Percentiles rank a stretch among this genome's conserved stretches.
These are phyloP conservation scores for Aurifilum marmelostoma DNA, from an alignment of 2,329 filamentous ascomycete genomes.

Conservation along the genomic window DNA sequence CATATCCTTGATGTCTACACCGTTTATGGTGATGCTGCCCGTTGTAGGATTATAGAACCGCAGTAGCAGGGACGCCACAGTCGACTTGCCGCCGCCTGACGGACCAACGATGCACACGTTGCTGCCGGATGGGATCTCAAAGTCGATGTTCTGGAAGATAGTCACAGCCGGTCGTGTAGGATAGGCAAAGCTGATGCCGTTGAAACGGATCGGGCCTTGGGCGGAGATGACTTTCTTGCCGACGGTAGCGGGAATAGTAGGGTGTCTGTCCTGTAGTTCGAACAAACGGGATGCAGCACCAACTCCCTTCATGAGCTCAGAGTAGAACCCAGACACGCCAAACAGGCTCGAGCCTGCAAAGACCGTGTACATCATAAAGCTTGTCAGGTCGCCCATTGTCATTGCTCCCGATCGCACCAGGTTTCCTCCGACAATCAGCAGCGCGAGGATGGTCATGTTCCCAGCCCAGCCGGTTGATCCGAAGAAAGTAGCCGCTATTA, in stretches of 20 bases:
- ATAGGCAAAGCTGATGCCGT: constrained; percentile 85
- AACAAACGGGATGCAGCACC: constrained; percentile 96
- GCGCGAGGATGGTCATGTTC: constrained; percentile 91
- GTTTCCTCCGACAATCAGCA: constrained; percentile 87
- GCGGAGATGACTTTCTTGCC: constrained; percentile 80
- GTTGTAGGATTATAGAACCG: constrained; percentile 86
- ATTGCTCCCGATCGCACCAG: constrained; percentile 88
- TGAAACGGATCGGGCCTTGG: constrained; percentile 85
- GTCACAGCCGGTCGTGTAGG: constrained; percentile 88
- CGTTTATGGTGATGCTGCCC: constrained; percentile 81
- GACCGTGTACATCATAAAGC: constrained; percentile 98
- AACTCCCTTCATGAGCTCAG: constrained; percentile 98
- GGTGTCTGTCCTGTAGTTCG: constrained; percentile 88
- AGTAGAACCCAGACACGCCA: constrained; percentile 93
- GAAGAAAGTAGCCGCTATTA: constrained; percentile 92
- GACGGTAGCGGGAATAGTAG: constrained; percentile 84
- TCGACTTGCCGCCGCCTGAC: constrained; percentile 94
- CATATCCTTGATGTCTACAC: constrained; percentile 79
- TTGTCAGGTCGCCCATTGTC: constrained; percentile 88
- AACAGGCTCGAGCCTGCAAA: constrained; percentile 86
- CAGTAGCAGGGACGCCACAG: constrained; percentile 86
- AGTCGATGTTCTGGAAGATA: constrained; percentile 88
- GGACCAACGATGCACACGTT: constrained; percentile 97
- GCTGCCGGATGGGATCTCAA: constrained; percentile 88
- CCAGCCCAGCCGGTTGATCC: constrained; percentile 84